Base-by-base conservation (phyloP, 2,329 filamentous ascomycete genomes). In the Harringtonia aguacate region DNA sequence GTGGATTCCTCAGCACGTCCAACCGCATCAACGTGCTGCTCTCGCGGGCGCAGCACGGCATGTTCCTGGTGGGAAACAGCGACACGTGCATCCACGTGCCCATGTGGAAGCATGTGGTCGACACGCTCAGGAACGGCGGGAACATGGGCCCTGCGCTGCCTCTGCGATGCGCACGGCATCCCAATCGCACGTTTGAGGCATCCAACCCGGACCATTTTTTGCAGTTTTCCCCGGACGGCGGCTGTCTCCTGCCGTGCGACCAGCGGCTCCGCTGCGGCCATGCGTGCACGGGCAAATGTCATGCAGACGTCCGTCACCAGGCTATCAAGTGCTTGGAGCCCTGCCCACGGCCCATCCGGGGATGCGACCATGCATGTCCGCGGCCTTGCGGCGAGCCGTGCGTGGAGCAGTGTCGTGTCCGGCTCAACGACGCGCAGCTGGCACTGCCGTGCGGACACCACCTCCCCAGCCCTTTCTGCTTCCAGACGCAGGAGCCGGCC, bases 11-110 rank as follows among this genome's bases (percentile, higher is more conserved):
- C 1, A 71, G 63, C 22, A 80, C 77, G 0, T 63, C 70, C 0
- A 84, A 87, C 51, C 71, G 81, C 0, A 78, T 86, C 58, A 84
- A 86, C 46, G 80, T 86, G 0, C 63, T 85, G 0, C 62, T 86
- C 0, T 79, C 73, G 33, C 73, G 83, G 7, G 81, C 82, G 0
- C 65, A 77, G 50, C 75, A 86, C 50, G 81, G 82, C 0, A 77
- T 87, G 70, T 84, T 81, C 53, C 63, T 88, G 17, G 77, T 88
- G 29, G 81, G 83, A 2, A 81, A 86, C 52, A 55, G 75, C 0
- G 57, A 71, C 0, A 86, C 79, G 0, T 80, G 71, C 27, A 54
- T 54, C 0, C 58, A 66, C 18, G 67, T 85, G 0, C 55, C 59
- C 0, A 86, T 86, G 79, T 87, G 82, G 82, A 53, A 58, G 0